These are phyloP conservation scores for Lactarius indigo DNA, from an alignment of 768 basidiomycete species.

Conservation along the genomic window DNA sequence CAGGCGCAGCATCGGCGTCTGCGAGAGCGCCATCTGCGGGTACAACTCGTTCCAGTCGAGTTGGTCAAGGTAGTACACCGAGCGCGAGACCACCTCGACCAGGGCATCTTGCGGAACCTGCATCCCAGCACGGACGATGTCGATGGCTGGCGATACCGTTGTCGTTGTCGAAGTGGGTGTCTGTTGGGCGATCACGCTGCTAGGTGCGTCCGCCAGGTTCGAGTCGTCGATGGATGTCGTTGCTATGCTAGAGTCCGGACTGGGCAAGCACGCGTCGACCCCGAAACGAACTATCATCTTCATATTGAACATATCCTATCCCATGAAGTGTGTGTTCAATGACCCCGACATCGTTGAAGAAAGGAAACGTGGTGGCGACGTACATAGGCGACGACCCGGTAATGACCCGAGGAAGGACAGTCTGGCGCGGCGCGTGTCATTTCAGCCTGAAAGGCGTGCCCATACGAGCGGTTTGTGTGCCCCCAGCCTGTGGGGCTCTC, in stretches of 20 bases:
- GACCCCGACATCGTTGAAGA: not conserved
- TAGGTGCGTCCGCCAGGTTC: constrained; percentile 25
- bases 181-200: constrained; percentile 19
- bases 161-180: not conserved
- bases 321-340: not conserved
- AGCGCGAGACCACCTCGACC: constrained; percentile 37
- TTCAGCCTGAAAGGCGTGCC: constrained; percentile 58
- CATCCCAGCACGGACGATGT: constrained; percentile 18
- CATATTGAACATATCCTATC: constrained; percentile 54
- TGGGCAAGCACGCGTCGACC: constrained; percentile 40
- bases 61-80: constrained; percentile 22
- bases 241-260: not conserved
- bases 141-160: not conserved
- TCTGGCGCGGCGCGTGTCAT: constrained; percentile 45
- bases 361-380: constrained; percentile 27
- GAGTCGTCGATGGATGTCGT: constrained; percentile 20
- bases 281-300: constrained; percentile 58
- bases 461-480: constrained; percentile 41
- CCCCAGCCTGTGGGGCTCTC: constrained; percentile 39
- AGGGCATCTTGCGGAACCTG: constrained; percentile 21
- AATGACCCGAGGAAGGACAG: constrained; percentile 54
- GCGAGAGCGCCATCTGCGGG: constrained; percentile 67
- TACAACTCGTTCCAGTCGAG: constrained; percentile 59
- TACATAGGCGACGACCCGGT: constrained; percentile 62
- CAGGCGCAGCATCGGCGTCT: constrained; percentile 58